Evolutionary conservation across 306 rosid species (phyloP).

Genomic region (Rosa persica): DNA sequence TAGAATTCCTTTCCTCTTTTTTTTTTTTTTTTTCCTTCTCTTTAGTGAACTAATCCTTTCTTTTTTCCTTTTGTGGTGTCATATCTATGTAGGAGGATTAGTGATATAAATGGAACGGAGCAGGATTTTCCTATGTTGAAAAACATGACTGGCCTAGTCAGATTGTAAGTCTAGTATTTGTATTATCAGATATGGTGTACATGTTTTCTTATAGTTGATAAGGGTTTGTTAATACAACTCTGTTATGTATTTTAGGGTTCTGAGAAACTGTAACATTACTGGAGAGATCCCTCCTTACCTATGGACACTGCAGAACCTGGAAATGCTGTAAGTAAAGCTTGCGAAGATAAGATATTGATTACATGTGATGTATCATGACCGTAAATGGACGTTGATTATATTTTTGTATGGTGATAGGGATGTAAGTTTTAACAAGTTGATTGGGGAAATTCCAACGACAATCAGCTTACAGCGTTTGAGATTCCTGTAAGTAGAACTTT

Average conservation of each 20-base stretch:
- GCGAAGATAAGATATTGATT: not conserved
- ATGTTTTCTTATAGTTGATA: constrained; percentile 7
- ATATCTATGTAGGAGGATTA: constrained; percentile 58
- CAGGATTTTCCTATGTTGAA: constrained; percentile 64
- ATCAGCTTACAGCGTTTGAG: constrained; percentile 30
- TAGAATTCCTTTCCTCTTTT: constrained; percentile 4
- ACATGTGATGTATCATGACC: not conserved
- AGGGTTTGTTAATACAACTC: constrained; percentile 36
- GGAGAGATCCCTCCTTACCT: constrained; percentile 73
- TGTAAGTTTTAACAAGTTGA: constrained; percentile 78
- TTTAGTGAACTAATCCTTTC: not conserved
- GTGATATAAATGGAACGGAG: constrained; percentile 66
- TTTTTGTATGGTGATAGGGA: constrained; percentile 52
- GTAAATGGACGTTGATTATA: constrained; percentile 17
- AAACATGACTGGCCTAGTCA: constrained; percentile 38
- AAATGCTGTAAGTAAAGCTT: constrained; percentile 59
- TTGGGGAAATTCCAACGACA: constrained; percentile 64
- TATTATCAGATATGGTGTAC: constrained; percentile 9
- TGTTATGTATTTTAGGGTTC: constrained; percentile 46
- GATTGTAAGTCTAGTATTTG: constrained; percentile 57
- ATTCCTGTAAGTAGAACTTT: constrained; percentile 59
- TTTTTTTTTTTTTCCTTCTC: not conserved
- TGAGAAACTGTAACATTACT: constrained; percentile 77
- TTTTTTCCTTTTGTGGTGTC: constrained; percentile 6
- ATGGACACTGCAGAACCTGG: constrained; percentile 49